Base-by-base conservation (phyloP, 2,329 filamentous ascomycete species). In the Pyricularia sp. region DNA sequence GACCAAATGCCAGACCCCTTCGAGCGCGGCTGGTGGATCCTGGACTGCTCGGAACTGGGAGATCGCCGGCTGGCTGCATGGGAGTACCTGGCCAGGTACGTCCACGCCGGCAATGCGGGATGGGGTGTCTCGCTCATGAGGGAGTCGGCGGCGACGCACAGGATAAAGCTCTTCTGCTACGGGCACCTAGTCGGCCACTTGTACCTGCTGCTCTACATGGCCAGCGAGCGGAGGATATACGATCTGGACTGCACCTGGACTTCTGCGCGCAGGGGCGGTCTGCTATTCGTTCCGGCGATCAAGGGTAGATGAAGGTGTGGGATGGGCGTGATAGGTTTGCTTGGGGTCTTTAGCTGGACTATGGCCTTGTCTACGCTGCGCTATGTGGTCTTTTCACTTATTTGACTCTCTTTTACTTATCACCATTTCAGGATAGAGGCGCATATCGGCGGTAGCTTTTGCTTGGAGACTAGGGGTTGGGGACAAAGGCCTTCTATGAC, bases 11-110 rank as follows among this genome's bases (percentile, higher is more conserved):
- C 90, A 1, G 78, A 83, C 2, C 78, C 79, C 0, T 85, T 90
- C 55, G 93, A 97, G 76, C 84, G 94, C 20, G 94, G 93, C 0
- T 88, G 91, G 77, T 97, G 94, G 94, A 77, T 82, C 2, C 74
- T 97, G 4, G 81, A 88, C 71, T 88, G 85, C 72, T 75, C 78
- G 0, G 67, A 64, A 72, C 0, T 93, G 90, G 90, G 75, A 79
- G 0, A 68, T 75, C 0, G 76, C 78, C 0, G 74, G 83, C 4
- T 84, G 20, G 79, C 82, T 2, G 83, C 88, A 9, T 94, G 91
- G 90, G 77, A 79, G 0, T 88, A 85, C 67, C 78, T 93, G 28
- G 81, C 81, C 6, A 84, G 88, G 20, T 86, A 87, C 66, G 79
- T 96, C 42, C 79, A 79, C 6, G 81, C 80, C 30, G 88, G 88